Evolutionary conservation across 2,329 filamentous ascomycete genomes (phyloP).

Genomic region (Parasarocladium wereldwijsianum): DNA sequence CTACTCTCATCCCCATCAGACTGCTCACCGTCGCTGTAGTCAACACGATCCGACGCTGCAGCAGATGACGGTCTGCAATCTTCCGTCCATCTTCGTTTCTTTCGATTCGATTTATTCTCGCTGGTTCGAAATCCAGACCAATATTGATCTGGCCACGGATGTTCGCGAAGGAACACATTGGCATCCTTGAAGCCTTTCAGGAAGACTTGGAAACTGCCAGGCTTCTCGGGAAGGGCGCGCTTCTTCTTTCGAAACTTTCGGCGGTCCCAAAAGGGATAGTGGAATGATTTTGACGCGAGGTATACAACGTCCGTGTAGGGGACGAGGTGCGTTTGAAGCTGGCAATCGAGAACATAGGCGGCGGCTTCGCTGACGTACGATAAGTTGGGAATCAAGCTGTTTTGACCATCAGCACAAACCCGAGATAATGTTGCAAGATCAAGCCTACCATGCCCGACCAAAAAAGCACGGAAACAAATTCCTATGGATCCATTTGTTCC

Average conservation of each 20-base stretch:
- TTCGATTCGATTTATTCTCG: conserved; percentile 46
- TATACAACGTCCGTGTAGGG: conserved; percentile 94
- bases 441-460: conserved; percentile 63
- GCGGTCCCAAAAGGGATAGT: conserved; percentile 95
- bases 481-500: conserved; percentile 99
- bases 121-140: conserved; percentile 53
- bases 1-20: conserved; percentile 23
- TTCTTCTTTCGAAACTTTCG: conserved; percentile 77
- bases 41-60: conserved; percentile 41
- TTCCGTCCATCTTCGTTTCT: conserved; percentile 59
- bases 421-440: neutral
- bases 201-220: conserved; percentile 94
- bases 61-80: conserved; percentile 52
- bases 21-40: conserved; percentile 44
- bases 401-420: neutral
- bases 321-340: conserved; percentile 80
- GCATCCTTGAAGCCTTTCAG: conserved; percentile 95
- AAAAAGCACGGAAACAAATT: conserved; percentile 98
- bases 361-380: conserved; percentile 97
- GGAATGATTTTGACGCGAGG: conserved; percentile 90
- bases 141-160: conserved; percentile 93
- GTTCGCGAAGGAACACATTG: conserved; percentile 83
- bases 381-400: conserved; percentile 79
- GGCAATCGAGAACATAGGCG: conserved; percentile 84
- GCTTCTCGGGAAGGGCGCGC: conserved; percentile 75